Conservation (phyloP, 2,329 filamentous ascomycete genomes). For the Verticillium nonalfalfae region DNA sequence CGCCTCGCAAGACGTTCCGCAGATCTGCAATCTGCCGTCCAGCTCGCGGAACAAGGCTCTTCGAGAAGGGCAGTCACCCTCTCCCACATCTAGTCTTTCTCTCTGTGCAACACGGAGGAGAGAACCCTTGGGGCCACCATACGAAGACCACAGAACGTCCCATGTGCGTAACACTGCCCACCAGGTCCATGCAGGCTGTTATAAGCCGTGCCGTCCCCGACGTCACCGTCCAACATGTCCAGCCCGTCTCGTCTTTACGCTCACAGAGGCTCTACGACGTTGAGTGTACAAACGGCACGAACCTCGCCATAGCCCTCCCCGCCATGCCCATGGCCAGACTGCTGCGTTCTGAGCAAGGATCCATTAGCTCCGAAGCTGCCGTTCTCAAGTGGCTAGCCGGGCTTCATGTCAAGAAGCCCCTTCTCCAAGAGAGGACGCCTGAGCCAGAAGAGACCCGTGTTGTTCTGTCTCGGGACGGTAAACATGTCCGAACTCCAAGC, state of each 20-base stretch:
- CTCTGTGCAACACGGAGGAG: background rate
- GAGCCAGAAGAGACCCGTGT: background rate
- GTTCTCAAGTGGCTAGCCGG: constrained; percentile 32
- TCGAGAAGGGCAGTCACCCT: constrained; percentile 6
- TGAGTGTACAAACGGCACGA: constrained; percentile 31
- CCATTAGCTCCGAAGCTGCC: constrained; percentile 36
- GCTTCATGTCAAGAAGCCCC: background rate
- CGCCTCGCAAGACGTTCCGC: constrained; percentile 7
- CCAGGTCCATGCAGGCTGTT: constrained; percentile 25
- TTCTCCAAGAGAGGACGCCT: background rate
- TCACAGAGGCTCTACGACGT: constrained; percentile 36
- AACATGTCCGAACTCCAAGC: background rate
- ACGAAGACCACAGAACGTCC: background rate
- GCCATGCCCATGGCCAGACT: constrained; percentile 34
- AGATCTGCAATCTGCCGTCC: constrained; percentile 9
- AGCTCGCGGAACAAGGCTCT: constrained; percentile 1
- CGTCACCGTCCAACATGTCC: constrained; percentile 23
- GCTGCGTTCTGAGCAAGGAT: constrained; percentile 38
- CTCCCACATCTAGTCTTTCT: background rate
- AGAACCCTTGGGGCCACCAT: constrained; percentile 5
- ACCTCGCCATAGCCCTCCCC: constrained; percentile 34
- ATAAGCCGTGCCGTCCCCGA: constrained; percentile 25
- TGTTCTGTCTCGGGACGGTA: background rate
- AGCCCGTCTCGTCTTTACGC: constrained; percentile 25
- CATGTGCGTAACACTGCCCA: constrained; percentile 26